Evolutionary conservation across 352 stramenopile species (phyloP).

Genomic region (Pythium aquatile): DNA sequence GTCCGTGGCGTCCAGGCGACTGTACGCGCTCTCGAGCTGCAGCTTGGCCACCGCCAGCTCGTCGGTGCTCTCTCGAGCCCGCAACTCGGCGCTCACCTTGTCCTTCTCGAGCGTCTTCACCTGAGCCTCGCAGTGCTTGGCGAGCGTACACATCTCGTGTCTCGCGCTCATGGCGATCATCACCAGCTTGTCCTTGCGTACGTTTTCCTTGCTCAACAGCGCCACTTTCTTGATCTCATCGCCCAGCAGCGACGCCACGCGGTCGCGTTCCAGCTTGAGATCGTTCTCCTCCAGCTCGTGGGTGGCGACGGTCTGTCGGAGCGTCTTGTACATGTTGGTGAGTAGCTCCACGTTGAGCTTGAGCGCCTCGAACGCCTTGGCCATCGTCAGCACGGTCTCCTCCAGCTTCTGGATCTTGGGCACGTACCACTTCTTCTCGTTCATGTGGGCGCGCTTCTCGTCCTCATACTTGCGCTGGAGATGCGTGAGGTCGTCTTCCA

Average conservation of each 20-base stretch:
- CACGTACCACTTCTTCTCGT: conserved; percentile 62
- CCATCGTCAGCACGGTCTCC: conserved; percentile 52
- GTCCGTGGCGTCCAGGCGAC: conserved; percentile 42
- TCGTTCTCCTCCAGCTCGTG: conserved; percentile 64
- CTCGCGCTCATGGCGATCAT: conserved; percentile 75
- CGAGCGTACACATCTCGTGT: conserved; percentile 60
- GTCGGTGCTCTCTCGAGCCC: conserved; percentile 36
- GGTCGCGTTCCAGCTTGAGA: conserved; percentile 57
- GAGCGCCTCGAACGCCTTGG: conserved; percentile 67
- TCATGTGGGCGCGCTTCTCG: conserved; percentile 60
- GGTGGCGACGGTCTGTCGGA: conserved; percentile 44
- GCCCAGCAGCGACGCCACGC: conserved; percentile 44
- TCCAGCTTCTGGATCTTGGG: conserved; percentile 80
- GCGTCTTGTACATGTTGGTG: conserved; percentile 84
- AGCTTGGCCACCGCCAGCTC: conserved; percentile 36
- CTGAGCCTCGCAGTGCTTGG: conserved; percentile 43
- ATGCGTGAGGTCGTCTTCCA: conserved; percentile 70
- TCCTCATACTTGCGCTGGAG: conserved; percentile 68
- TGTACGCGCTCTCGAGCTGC: conserved; percentile 50
- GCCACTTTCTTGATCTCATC: conserved; percentile 80
- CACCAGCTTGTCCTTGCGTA: conserved; percentile 71
- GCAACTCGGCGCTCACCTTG: conserved; percentile 23
- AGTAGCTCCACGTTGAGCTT: conserved; percentile 84
- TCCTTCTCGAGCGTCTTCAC: conserved; percentile 35
- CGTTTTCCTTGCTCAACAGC: conserved; percentile 63